Evolutionary conservation across 495 filamentous ascomycete species (phyloP).

Genomic region (Annulohypoxylon nitens): DNA sequence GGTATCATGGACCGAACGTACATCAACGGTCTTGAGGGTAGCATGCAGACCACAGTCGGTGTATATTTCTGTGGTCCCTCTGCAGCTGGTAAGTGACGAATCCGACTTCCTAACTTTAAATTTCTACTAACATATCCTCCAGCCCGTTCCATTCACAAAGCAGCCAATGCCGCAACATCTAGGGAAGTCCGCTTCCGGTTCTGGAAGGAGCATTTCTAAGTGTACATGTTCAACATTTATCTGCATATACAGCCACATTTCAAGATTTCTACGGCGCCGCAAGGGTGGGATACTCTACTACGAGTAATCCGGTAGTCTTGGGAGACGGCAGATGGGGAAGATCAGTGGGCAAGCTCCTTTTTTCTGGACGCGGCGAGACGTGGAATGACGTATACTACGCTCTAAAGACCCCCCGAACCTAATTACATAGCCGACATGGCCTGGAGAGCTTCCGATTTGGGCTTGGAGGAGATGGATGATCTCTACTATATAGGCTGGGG

Average conservation of each 20-base stretch:
- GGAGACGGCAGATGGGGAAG: constrained; percentile 3
- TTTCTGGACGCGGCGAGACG: constrained; percentile 19
- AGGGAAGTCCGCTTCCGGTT: constrained; percentile 93
- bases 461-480: constrained; percentile 30
- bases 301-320: constrained; percentile 17
- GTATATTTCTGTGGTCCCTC: constrained; percentile 94
- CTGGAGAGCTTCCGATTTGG: constrained; percentile 27
- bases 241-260: constrained; percentile 26
- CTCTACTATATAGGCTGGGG: constrained; percentile 39
- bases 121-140: constrained; percentile 56
- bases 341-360: constrained; percentile 8
- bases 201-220: constrained; percentile 93
- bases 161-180: constrained; percentile 75
- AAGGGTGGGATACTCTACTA: constrained; percentile 14
- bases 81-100: constrained; percentile 59
- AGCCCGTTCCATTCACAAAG: constrained; percentile 86
- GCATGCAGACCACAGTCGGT: constrained; percentile 84
- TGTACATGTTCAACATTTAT: constrained; percentile 35
- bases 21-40: constrained; percentile 80
- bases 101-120: background rate
- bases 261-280: constrained; percentile 28
- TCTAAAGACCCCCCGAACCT: constrained; percentile 20
- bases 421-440: constrained; percentile 34
- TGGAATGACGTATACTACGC: constrained; percentile 28
- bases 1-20: constrained; percentile 89